Percentiles rank a stretch among this genome's conserved stretches.
Evolutionary conservation across 2,329 filamentous ascomycete genomes (phyloP).

Genomic region (Escovopsis sp.): DNA sequence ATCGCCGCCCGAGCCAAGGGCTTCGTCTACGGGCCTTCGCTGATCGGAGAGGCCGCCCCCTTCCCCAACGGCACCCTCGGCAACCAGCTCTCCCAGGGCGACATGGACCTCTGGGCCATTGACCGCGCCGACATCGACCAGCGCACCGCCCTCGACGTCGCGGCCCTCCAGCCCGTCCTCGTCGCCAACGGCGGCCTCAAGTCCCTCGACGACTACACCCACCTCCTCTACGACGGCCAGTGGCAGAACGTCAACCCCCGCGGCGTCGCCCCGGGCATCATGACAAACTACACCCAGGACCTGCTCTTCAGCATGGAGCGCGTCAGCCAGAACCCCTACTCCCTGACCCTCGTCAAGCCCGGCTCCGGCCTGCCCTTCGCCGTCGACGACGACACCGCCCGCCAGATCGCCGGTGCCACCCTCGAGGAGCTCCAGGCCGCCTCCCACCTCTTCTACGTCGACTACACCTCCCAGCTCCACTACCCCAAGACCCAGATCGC

Average conservation of each 20-base stretch:
- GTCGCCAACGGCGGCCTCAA: slow-evolving; percentile 13
- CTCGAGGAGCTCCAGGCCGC: slow-evolving; percentile 17
- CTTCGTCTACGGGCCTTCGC: slow-evolving; percentile 9
- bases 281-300: slow-evolving; percentile 31
- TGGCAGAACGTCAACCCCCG: slow-evolving; percentile 23
- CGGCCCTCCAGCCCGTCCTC: slow-evolving; percentile 3
- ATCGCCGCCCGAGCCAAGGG: slow-evolving; percentile 3
- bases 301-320: slow-evolving; percentile 33
- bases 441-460: slow-evolving; percentile 28
- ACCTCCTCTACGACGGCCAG: slow-evolving; percentile 25
- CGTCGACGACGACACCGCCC: slow-evolving; percentile 16
- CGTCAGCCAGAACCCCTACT: slow-evolving; percentile 26
- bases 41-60: slow-evolving; percentile 9
- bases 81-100: slow-evolving; percentile 5
- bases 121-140: slow-evolving; percentile 7
- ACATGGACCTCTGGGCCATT: slow-evolving; percentile 7
- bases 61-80: slow-evolving; percentile 10
- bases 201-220: slow-evolving; percentile 21
- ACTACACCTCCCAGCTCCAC: slow-evolving; percentile 23
- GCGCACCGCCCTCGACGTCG: slow-evolving; percentile 3
- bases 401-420: slow-evolving; percentile 17
- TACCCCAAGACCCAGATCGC: slow-evolving; percentile 9
- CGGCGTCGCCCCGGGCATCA: slow-evolving; percentile 15
- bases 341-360: slow-evolving; percentile 18
- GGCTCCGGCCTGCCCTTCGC: slow-evolving; percentile 22